Base-by-base conservation (phyloP, 2,329 filamentous ascomycete species). In the Cryphonectria carpinicola region DNA sequence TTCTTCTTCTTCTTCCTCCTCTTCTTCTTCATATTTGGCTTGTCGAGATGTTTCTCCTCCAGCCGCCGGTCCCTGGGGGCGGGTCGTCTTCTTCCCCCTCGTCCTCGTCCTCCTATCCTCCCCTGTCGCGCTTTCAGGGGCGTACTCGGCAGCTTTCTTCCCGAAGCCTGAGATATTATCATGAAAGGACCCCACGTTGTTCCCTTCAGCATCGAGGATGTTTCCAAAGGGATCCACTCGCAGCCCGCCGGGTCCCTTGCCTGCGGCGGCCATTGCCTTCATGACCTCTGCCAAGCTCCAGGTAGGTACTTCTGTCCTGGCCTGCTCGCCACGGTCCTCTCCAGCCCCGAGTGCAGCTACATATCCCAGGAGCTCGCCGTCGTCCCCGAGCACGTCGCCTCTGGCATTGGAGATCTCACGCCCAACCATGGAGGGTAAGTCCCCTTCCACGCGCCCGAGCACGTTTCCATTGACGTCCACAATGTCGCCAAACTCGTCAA, bases 401-500 rank as follows among this genome's bases (percentile, higher is more conserved):
- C 80, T 79, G 3, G 80, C 77, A 11, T 80, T 80, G 11, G 82
- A 78, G 1, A 88, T 83, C 60, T 80, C 80, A 56, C 82, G 79
- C 43, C 86, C 86, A 7, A 88, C 81, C 83, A 88, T 87, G 63
- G 85, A 83, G 4, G 86, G 86, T 35, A 88, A 79, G 75, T 88
- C 86, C 8, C 86, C 86, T 7, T 83, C 84, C 7, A 83, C 85
- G 58, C 84, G 83, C 46, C 85, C 86, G 3, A 88, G 80, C 4
- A 87, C 84, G 49, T 82, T 83, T 10, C 85, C 85, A 25, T 84
- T 80, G 71, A 80, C 82, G 71, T 85, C 84, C 22, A 88, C 76
- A 43, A 88, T 81, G 76, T 87, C 87, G 68, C 86, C 86, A 64
- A 86, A 86, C 76, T 88, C 86, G 71, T 88, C 85, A 35, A 88